phyloP scores from a whole-genome alignment of 768 basidiomycete genomes.

The Trametes cingulata region DNA sequence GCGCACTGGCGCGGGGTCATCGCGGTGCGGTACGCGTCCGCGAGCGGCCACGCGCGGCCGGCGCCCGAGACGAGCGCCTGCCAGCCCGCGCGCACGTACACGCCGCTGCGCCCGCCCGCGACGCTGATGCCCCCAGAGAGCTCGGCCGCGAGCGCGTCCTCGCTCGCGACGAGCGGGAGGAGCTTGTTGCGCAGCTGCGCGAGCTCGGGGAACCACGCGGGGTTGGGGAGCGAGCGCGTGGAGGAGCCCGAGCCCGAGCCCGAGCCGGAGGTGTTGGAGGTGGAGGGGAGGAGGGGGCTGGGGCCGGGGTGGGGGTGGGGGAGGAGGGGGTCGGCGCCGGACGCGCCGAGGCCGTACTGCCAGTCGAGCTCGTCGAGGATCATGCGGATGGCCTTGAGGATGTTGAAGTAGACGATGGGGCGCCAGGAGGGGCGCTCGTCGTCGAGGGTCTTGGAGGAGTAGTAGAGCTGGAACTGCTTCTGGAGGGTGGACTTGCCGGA shows the following conservation, averaged over 20 bases:
- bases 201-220: slow-evolving; percentile 46
- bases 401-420: slow-evolving; percentile 47
- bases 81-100: slow-evolving; percentile 74
- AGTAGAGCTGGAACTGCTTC: slow-evolving; percentile 83
- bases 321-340: slow-evolving; percentile 14
- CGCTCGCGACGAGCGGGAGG: slow-evolving; percentile 64
- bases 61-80: slow-evolving; percentile 54
- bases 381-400: slow-evolving; percentile 73
- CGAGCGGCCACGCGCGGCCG: slow-evolving; percentile 45
- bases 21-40: slow-evolving; percentile 34
- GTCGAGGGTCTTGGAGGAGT: slow-evolving; percentile 51
- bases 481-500: slow-evolving; percentile 79
- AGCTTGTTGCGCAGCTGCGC: slow-evolving; percentile 54
- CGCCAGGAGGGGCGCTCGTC: slow-evolving; percentile 44
- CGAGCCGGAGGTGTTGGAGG: slow-evolving; percentile 24
- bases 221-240: slow-evolving; percentile 20
- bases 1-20: slow-evolving; percentile 36
- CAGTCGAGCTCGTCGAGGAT: slow-evolving; percentile 72
- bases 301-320: slow-evolving; percentile 15
- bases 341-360: slow-evolving; percentile 43
- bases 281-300: slow-evolving; percentile 8
- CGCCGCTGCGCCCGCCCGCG: slow-evolving; percentile 58
- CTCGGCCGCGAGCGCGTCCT: slow-evolving; percentile 67
- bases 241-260: slow-evolving; percentile 30
- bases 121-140: slow-evolving; percentile 66